Conservation (phyloP, 495 filamentous ascomycete species). For the Penicillium subrubescens region DNA sequence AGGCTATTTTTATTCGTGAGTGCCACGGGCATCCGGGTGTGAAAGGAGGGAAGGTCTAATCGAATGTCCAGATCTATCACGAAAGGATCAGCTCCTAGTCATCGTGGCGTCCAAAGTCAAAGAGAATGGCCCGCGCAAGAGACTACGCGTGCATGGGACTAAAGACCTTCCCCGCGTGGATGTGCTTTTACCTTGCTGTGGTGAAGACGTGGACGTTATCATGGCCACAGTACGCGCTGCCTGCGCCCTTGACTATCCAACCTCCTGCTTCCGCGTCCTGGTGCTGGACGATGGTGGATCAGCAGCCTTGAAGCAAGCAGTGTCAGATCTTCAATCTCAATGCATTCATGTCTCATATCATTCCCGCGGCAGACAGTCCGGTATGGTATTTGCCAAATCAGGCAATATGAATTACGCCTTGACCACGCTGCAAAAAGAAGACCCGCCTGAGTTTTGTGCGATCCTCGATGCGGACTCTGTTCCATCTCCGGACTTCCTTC, state of each 20-base stretch:
- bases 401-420: conserved; percentile 58
- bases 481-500: conserved; percentile 50
- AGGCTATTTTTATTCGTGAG: conserved; percentile 33
- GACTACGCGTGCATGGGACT: conserved; percentile 27
- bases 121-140: conserved; percentile 14
- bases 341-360: conserved; percentile 51
- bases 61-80: conserved; percentile 20
- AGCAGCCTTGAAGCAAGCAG: conserved; percentile 30
- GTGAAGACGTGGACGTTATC: conserved; percentile 52
- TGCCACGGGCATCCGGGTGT: neutral
- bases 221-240: conserved; percentile 54
- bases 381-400: conserved; percentile 51
- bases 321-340: conserved; percentile 25
- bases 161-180: conserved; percentile 45
- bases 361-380: conserved; percentile 42
- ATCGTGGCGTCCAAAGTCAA: conserved; percentile 20
- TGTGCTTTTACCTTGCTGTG: conserved; percentile 51
- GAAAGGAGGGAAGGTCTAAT: neutral
- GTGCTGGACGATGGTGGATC: conserved; percentile 54
- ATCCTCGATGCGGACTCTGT: conserved; percentile 49
- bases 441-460: conserved; percentile 43
- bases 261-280: conserved; percentile 46
- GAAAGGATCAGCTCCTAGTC: conserved; percentile 32
- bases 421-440: conserved; percentile 38
- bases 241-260: conserved; percentile 50